phyloP scores from a whole-genome alignment of 2,329 filamentous ascomycete genomes.

The Fusarium sp. region DNA sequence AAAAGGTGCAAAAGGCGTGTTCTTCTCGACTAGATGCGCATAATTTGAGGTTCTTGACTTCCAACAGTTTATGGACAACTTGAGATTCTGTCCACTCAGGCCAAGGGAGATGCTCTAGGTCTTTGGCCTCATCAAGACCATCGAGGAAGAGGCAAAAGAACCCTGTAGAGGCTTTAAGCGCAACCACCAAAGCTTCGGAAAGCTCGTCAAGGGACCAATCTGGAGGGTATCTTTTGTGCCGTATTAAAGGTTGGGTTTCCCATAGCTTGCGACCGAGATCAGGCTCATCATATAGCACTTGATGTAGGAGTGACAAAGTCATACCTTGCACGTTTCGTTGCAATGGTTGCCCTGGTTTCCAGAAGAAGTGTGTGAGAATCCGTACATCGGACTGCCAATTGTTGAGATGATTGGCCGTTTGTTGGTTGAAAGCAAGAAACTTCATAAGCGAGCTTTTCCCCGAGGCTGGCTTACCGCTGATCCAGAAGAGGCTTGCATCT shows the following conservation, averaged over 20 bases:
- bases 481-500: neutral
- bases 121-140: neutral
- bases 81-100: neutral
- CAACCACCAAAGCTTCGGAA: rapidly evolving
- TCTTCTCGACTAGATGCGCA: slow-evolving; percentile 9
- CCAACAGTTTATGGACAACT: neutral
- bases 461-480: neutral
- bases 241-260: neutral
- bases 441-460: neutral
- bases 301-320: neutral
- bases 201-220: neutral
- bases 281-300: neutral
- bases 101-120: neutral
- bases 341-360: neutral
- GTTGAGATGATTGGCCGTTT: rapidly evolving
- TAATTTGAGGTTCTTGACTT: neutral
- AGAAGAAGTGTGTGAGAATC: neutral
- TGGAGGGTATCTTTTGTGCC: neutral
- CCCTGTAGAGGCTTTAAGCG: rapidly evolving
- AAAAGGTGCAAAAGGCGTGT: neutral
- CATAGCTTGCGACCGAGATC: neutral
- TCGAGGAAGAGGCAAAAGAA: neutral
- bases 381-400: neutral
- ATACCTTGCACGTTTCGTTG: neutral
- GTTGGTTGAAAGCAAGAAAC: neutral